Percentiles rank a stretch among this genome's conserved stretches.
These are phyloP conservation scores for Ocimum tenuiflorum DNA, from an alignment of 257 asterid species.

Conservation along the genomic window DNA sequence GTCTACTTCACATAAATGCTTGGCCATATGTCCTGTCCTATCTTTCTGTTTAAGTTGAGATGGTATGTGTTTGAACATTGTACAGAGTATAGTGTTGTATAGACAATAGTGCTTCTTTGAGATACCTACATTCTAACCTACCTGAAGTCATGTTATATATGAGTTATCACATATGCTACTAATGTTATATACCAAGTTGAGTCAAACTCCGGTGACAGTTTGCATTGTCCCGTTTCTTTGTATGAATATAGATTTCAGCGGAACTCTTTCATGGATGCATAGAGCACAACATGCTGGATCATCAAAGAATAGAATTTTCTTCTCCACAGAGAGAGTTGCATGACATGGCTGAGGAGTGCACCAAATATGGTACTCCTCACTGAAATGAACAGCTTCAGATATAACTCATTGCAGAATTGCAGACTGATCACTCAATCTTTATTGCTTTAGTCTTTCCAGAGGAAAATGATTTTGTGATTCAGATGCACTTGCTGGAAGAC, in stretches of 20 bases:
- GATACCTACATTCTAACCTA: neutral
- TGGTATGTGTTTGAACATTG: conserved; percentile 5
- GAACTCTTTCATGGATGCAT: neutral
- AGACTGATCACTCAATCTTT: neutral
- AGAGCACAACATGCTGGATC: neutral
- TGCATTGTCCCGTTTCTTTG: neutral
- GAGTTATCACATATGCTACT: neutral
- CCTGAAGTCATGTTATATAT: neutral
- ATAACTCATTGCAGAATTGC: neutral
- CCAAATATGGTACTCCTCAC: too few relatives aligned
- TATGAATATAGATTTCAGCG: neutral
- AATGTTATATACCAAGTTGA: conserved; percentile 2
- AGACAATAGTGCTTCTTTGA: neutral
- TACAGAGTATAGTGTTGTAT: neutral
- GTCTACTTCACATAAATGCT: neutral
- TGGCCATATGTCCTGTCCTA: neutral
- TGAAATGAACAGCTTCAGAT: neutral
- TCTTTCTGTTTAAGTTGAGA: neutral
- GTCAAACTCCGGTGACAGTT: neutral
- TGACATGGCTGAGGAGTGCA: too few relatives aligned
- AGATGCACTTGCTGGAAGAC: neutral
- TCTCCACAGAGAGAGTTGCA: too few relatives aligned
- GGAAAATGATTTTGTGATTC: conserved; percentile 1
- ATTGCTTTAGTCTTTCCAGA: neutral
- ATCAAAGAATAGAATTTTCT: neutral